These are phyloP conservation scores for Komagataea norvegica DNA, from an alignment of 1,139 yeast genomes.

Conservation along the genomic window DNA sequence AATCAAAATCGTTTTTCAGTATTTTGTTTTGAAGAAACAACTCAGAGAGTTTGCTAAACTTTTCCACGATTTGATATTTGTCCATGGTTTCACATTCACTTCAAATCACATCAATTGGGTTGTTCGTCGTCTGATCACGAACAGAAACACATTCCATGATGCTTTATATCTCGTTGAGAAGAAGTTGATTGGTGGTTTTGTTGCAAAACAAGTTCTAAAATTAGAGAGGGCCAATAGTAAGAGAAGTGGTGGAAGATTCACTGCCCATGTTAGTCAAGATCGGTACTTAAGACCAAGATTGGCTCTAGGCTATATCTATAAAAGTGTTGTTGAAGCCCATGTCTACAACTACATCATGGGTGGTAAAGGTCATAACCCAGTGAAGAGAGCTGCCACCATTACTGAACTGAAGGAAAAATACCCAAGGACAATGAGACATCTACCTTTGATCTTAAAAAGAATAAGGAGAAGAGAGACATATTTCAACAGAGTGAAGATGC, in stretches of 20 bases:
- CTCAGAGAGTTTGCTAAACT: conserved; percentile 9
- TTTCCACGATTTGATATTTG: conserved; percentile 26
- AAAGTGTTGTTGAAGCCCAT: conserved; percentile 4
- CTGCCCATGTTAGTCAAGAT: conserved; percentile 9
- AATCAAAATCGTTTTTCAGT: conserved; percentile 12
- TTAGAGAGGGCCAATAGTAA: conserved; percentile 7
- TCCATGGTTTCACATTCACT: conserved; percentile 34
- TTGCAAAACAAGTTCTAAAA: conserved; percentile 14
- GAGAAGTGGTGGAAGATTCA: conserved; percentile 3
- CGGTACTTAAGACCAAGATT: conserved; percentile 13
- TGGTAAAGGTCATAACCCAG: conserved; percentile 4
- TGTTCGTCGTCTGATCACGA: conserved; percentile 29
- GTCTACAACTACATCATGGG: conserved; percentile 15
- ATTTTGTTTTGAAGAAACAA: conserved; percentile 9
- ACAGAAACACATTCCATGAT: conserved; percentile 29
- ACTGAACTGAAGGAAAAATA: conserved; percentile 13
- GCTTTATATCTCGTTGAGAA: conserved; percentile 37
- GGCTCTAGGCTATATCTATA: conserved; percentile 13
- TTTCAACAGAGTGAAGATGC: neutral
- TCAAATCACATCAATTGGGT: conserved; percentile 38
- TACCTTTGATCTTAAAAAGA: conserved; percentile 12
- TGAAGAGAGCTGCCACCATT: conserved; percentile 2
- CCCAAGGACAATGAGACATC: conserved; percentile 16
- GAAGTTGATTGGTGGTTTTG: conserved; percentile 37
- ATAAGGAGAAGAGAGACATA: conserved; percentile 10